phyloP scores from a whole-genome alignment of 1,284 basidiomycete genomes.

The Coriolopsis trogii region DNA sequence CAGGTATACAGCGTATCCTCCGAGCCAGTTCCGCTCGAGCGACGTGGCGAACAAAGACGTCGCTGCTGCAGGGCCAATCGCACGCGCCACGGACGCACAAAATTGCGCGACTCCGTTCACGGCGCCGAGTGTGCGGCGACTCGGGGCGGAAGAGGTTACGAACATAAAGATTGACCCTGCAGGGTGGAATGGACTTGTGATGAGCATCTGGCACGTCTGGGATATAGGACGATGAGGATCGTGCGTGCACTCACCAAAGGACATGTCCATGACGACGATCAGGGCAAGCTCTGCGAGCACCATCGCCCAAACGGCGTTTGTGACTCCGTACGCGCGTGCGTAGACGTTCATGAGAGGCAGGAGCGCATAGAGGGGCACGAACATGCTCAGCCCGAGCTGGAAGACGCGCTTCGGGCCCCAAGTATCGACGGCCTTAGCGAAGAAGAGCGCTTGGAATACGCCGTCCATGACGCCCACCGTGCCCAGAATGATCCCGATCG shows the following conservation, averaged over 20 bases:
- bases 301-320: slow-evolving; percentile 34
- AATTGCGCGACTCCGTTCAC: slow-evolving; percentile 64
- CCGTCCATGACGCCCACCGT: slow-evolving; percentile 63
- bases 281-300: slow-evolving; percentile 35
- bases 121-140: slow-evolving; percentile 45
- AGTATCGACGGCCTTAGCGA: slow-evolving; percentile 53
- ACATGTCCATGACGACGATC: slow-evolving; percentile 35
- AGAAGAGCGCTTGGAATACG: slow-evolving; percentile 59
- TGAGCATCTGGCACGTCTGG: not conserved
- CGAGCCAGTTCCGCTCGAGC: slow-evolving; percentile 46
- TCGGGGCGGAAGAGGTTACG: slow-evolving; percentile 60
- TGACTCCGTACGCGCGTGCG: slow-evolving; percentile 30
- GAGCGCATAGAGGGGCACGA: slow-evolving; percentile 52
- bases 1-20: slow-evolving; percentile 36
- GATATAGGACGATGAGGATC: no score
- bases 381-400: slow-evolving; percentile 48
- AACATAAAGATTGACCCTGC: slow-evolving; percentile 45
- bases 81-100: slow-evolving; percentile 50
- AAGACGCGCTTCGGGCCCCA: slow-evolving; percentile 62
- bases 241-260: slow-evolving; percentile 37
- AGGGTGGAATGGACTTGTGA: not conserved
- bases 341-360: slow-evolving; percentile 61
- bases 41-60: slow-evolving; percentile 74
- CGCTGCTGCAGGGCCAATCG: slow-evolving; percentile 71
- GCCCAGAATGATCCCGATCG: slow-evolving; percentile 63